These are phyloP conservation scores for Boletellus deceptivus DNA, from an alignment of 1,284 basidiomycete species.

Conservation along the genomic window DNA sequence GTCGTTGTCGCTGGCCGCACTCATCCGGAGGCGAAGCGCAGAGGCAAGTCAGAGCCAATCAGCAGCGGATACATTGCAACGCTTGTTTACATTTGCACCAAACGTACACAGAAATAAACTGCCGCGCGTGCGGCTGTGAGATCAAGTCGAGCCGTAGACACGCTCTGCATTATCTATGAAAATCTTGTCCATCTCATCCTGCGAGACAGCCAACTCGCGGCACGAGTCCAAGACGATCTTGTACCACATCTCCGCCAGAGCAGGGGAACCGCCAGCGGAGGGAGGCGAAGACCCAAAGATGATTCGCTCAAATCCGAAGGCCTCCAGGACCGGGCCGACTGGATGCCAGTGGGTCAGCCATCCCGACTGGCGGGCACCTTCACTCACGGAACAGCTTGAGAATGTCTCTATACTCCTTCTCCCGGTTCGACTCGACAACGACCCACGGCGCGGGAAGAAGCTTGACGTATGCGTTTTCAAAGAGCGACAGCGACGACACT, in stretches of 20 bases:
- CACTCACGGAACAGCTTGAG: conserved; percentile 88
- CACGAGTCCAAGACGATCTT: conserved; percentile 75
- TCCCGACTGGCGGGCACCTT: conserved; percentile 3
- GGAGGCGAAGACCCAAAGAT: conserved; percentile 60
- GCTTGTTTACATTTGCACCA: background rate
- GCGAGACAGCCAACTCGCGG: conserved; percentile 80
- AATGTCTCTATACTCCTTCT: conserved; percentile 70
- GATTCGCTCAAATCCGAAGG: conserved; percentile 60
- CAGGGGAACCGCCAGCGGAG: conserved; percentile 49
- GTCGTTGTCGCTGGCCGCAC: conserved; percentile 16
- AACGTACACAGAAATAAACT: no score
- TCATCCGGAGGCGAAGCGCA: conserved; percentile 13
- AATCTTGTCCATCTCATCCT: conserved; percentile 72
- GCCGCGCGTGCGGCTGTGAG: no score
- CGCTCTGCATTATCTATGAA: conserved; percentile 65
- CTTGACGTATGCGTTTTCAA: conserved; percentile 72
- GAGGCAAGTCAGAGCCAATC: background rate
- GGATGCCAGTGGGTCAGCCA: conserved; percentile 4
- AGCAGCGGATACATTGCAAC: conserved; percentile 12
- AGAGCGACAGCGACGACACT: conserved; percentile 73
- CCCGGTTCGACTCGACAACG: conserved; percentile 26
- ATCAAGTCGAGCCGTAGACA: conserved; percentile 47
- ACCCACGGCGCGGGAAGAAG: conserved; percentile 77
- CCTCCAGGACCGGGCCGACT: conserved; percentile 78
- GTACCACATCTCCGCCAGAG: conserved; percentile 71